Evolutionary conservation across 768 basidiomycete species (phyloP).

Genomic region (Rhizopogon vesiculosus): DNA sequence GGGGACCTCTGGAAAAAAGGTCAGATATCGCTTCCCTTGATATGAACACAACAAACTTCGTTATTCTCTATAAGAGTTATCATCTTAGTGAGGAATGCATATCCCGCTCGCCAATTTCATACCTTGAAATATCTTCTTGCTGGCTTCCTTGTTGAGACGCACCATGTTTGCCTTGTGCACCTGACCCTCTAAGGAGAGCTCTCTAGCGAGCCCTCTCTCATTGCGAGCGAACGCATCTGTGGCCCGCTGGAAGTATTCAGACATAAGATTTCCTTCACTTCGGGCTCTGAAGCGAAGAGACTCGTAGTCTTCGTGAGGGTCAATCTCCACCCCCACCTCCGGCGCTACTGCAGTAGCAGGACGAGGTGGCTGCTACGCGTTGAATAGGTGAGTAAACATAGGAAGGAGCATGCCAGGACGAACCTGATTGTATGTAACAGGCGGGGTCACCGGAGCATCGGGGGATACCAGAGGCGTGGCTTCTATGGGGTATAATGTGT

Average conservation of each 20-base stretch:
- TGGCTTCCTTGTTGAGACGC: constrained; percentile 63
- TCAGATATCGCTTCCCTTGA: background rate
- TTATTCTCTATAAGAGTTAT: constrained; percentile 1
- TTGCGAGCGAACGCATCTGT: background rate
- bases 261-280: constrained; percentile 69
- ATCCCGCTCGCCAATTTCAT: constrained; percentile 22
- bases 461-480: too few species aligned
- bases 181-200: constrained; percentile 74
- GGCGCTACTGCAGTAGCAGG: background rate
- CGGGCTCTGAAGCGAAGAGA: constrained; percentile 67
- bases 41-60: background rate
- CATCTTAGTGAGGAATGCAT: background rate
- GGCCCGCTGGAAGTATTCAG: constrained; percentile 34
- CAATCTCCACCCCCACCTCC: background rate
- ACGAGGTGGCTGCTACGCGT: background rate
- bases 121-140: constrained; percentile 83
- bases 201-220: constrained; percentile 46
- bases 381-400: background rate
- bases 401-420: too few species aligned
- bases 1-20: constrained; percentile 21
- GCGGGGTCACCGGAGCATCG: too few species aligned
- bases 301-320: background rate
- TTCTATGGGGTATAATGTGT: too few species aligned
- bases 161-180: constrained; percentile 69
- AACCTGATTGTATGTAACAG: too few species aligned